Evolutionary conservation across 345 rosid genomes (phyloP).

Genomic region (Diplotaxis tenuifolia): DNA sequence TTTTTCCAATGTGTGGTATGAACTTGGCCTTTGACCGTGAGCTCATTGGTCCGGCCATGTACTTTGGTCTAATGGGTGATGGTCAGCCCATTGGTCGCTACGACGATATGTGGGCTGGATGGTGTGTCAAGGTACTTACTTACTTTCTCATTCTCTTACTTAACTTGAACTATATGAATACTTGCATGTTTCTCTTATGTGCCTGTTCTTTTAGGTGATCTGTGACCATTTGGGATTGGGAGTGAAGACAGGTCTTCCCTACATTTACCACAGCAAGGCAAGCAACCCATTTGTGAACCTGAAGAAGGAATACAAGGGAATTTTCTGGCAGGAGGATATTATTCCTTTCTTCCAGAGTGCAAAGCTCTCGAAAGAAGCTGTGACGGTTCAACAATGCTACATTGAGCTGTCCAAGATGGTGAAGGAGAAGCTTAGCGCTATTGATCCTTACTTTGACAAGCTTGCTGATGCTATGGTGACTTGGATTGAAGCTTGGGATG

Average conservation of each 20-base stretch:
- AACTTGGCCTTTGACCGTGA: slow-evolving; percentile 87
- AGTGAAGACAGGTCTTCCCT: slow-evolving; percentile 87
- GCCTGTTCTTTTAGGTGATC: slow-evolving; percentile 50
- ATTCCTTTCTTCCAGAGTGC: slow-evolving; percentile 84
- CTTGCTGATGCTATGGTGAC: slow-evolving; percentile 87
- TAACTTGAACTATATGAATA: not conserved
- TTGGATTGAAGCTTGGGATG: slow-evolving; percentile 97
- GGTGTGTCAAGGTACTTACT: slow-evolving; percentile 38
- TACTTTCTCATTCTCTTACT: not conserved
- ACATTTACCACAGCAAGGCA: slow-evolving; percentile 94
- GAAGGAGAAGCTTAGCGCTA: slow-evolving; percentile 59
- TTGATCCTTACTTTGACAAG: slow-evolving; percentile 80
- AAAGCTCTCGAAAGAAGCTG: slow-evolving; percentile 73
- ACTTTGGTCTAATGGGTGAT: slow-evolving; percentile 50
- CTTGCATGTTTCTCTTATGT: not conserved
- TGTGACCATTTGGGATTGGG: slow-evolving; percentile 83
- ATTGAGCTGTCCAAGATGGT: slow-evolving; percentile 78
- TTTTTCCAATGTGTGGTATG: slow-evolving; percentile 99
- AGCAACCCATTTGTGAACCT: slow-evolving; percentile 92
- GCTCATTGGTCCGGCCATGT: slow-evolving; percentile 49
- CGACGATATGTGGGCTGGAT: slow-evolving; percentile 42
- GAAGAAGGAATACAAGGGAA: slow-evolving; percentile 88
- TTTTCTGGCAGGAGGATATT: slow-evolving; percentile 94
- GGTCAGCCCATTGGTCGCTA: slow-evolving; percentile 49
- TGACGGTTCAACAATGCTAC: slow-evolving; percentile 84